A percentile compares a stretch with the other conserved stretches of the same genome.
These are phyloP conservation scores for Pyricularia pennisetigena DNA, from an alignment of 2,329 filamentous ascomycete genomes.

Conservation along the genomic window DNA sequence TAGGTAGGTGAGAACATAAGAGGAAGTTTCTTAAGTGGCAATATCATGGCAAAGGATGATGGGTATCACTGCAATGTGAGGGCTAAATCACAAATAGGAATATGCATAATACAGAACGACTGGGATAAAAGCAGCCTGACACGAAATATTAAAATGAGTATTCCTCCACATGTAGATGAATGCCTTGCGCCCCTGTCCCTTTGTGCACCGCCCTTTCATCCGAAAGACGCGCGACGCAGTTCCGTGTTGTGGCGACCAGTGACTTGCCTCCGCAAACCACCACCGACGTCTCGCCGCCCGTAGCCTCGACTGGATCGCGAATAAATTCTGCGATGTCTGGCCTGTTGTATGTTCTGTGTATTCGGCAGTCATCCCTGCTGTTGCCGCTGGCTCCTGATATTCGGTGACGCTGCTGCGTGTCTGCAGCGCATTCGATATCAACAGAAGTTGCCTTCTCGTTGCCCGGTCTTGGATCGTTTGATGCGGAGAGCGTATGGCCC, in stretches of 20 bases:
- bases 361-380: constrained; percentile 24
- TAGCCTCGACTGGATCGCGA: constrained; percentile 42
- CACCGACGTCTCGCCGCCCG: constrained; percentile 50
- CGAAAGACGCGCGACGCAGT: constrained; percentile 43
- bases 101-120: neutral
- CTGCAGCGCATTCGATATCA: constrained; percentile 15
- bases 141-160: constrained; percentile 26
- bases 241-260: constrained; percentile 42
- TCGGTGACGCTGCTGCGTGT: constrained; percentile 8
- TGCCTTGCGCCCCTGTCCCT: constrained; percentile 53
- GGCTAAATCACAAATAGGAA: neutral
- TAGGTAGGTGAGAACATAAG: neutral
- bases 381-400: neutral
- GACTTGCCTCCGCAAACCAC: constrained; percentile 50
- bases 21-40: neutral
- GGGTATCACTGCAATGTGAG: neutral
- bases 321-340: constrained; percentile 44
- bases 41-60: neutral
- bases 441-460: constrained; percentile 1
- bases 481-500: neutral
- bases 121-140: neutral
- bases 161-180: constrained; percentile 50
- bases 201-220: constrained; percentile 56
- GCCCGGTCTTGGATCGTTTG: neutral
- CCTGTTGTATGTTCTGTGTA: constrained; percentile 34